Evolutionary conservation across 164 flowering plant species (phyloP), one percentile per base, ranked within the genome.

Genomic region (Stephania yunnanensis): DNA sequence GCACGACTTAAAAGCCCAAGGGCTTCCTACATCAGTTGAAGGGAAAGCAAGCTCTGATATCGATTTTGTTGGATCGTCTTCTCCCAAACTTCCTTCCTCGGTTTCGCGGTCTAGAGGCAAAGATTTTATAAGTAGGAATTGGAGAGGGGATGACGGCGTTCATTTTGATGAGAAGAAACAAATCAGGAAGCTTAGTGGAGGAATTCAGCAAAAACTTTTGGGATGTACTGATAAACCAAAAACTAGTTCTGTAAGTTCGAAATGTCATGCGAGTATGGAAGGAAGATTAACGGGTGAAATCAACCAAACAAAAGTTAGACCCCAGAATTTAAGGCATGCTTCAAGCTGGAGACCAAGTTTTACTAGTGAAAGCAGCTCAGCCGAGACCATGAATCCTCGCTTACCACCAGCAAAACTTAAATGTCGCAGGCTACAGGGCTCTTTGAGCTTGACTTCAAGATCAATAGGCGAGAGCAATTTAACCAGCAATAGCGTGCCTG

Each of bases 101-200:
- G 92, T 92, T 52, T 92, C 95, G 13, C 85, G 75, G 75, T 86
- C 94, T 42, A 88, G 95, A 81, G 95, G 97, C 29, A 89, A 89
- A 71, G 72, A 87, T 72, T 89, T 83, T 75, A 80, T 19, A 72
- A 83, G 82, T 75, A 84, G 74, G 79, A 82, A 82, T 46, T 81
- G 85, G 88, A 80, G 52, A 75, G 76, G 45, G 58, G 80, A 42
- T 10, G 70, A 63, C 52, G 30, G 45, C 20, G 78, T 71, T 65
- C 48, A 72, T 36, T 31, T 78, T n/a, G 70, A 78, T 74, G 83
- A 86, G 76, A 70, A 66, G 65, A 86, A 86, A 31, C 84, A 85
- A 17, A 80, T 83, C 10, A 80, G 84, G 80, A 78, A 17, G 77
- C 70, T 85, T 76, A 77, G 74, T 52, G 79, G 81, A 19, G 83